Evolutionary conservation across 2,329 filamentous ascomycete genomes (phyloP).

Genomic region (Cercospora zeina): DNA sequence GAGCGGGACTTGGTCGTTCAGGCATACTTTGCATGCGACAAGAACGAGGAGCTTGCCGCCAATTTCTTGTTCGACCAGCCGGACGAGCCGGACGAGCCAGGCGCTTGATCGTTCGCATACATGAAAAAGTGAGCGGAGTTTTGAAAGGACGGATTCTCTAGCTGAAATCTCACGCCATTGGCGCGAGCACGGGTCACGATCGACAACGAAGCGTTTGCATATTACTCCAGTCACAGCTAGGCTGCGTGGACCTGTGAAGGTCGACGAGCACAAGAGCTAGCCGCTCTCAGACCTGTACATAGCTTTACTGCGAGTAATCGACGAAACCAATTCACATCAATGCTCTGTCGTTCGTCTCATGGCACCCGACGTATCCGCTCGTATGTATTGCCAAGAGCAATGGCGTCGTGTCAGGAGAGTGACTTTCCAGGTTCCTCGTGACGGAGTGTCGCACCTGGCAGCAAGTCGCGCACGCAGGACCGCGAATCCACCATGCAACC

Average conservation of each 20-base stretch:
- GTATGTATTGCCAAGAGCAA: not conserved
- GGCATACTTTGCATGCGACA: slow-evolving; percentile 98
- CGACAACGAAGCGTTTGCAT: slow-evolving; percentile 22
- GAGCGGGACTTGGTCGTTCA: slow-evolving; percentile 91
- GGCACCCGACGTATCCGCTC: not conserved
- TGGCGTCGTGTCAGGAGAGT: slow-evolving; percentile 1
- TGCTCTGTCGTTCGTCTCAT: not conserved
- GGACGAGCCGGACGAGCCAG: slow-evolving; percentile 60
- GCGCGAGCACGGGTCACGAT: slow-evolving; percentile 18
- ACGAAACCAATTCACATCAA: not conserved
- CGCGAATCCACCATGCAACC: no score
- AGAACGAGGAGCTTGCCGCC: slow-evolving; percentile 96
- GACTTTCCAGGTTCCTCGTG: not conserved
- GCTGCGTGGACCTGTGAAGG: slow-evolving; percentile 8
- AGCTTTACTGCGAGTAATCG: slow-evolving; percentile 19
- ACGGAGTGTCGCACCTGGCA: no score
- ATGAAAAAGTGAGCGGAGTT: not conserved
- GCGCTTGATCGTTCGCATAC: slow-evolving; percentile 8
- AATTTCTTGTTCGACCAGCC: slow-evolving; percentile 98
- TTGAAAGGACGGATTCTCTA: not conserved
- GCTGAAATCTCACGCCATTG: slow-evolving; percentile 1
- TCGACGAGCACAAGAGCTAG: slow-evolving; percentile 12
- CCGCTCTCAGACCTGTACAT: slow-evolving; percentile 21
- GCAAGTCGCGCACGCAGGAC: no score
- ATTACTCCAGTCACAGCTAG: slow-evolving; percentile 13